Evolutionary conservation across 306 rosid genomes (phyloP).

Genomic region (Begonia loranthoides): DNA sequence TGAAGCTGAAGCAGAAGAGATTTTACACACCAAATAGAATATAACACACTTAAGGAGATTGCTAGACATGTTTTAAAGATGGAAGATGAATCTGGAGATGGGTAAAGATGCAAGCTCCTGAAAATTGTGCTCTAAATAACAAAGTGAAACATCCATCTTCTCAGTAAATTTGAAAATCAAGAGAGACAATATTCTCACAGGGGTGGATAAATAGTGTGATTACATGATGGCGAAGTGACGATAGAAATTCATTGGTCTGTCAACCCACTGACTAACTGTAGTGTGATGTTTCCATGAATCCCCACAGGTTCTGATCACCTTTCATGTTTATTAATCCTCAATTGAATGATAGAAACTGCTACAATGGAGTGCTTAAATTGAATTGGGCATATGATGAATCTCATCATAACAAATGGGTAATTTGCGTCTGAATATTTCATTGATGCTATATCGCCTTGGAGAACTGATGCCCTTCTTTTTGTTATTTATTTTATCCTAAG

Average conservation of each 20-base stretch:
- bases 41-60: no score
- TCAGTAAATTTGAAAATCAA: not conserved
- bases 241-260: slow-evolving; percentile 58
- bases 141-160: slow-evolving; percentile 11
- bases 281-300: slow-evolving; percentile 64
- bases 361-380: not conserved
- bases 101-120: slow-evolving; percentile 9
- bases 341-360: not conserved
- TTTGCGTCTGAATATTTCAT: slow-evolving; percentile 32
- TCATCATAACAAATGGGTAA: slow-evolving; percentile 22
- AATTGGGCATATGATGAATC: slow-evolving; percentile 30
- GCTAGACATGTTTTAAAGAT: no score
- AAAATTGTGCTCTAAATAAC: slow-evolving; percentile 19
- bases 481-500: no score
- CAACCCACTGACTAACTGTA: slow-evolving; percentile 52
- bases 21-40: no score
- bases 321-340: no score
- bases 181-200: slow-evolving; percentile 7
- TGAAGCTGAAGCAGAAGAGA: no score
- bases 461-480: slow-evolving; percentile 29
- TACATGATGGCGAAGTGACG: slow-evolving; percentile 83
- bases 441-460: slow-evolving; percentile 42
- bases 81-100: no score
- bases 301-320: slow-evolving; percentile 94
- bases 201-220: slow-evolving; percentile 6